phyloP scores from a whole-genome alignment of 768 basidiomycete species.

The Roridomyces roridus region DNA sequence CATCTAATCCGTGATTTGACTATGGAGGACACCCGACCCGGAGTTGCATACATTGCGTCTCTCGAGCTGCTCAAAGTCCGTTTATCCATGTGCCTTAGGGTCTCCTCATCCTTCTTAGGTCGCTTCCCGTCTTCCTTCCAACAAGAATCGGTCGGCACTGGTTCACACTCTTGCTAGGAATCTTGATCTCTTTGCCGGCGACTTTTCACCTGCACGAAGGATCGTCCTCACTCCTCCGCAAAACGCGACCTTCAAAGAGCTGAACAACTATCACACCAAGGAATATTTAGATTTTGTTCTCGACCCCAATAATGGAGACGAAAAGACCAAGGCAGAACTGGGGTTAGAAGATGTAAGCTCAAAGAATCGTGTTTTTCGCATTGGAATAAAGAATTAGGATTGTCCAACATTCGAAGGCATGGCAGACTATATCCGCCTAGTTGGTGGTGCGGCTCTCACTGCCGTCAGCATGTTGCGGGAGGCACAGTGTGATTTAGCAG shows the following conservation, averaged over 20 bases:
- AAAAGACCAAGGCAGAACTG: conserved; percentile 43
- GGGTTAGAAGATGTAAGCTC: conserved; percentile 64
- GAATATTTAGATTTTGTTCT: conserved; percentile 72
- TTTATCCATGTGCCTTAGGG: neutral
- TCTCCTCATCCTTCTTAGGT: conserved; percentile 32
- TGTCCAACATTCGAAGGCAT: conserved; percentile 81
- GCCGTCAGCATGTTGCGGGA: conserved; percentile 68
- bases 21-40: neutral
- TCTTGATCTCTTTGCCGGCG: conserved; percentile 51
- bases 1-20: no score
- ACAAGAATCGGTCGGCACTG: conserved; percentile 65
- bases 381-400: conserved; percentile 55
- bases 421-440: conserved; percentile 66
- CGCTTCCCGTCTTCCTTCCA: conserved; percentile 70
- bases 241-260: conserved; percentile 60
- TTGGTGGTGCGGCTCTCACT: conserved; percentile 82
- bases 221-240: conserved; percentile 58
- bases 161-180: conserved; percentile 69
- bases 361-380: neutral
- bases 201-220: conserved; percentile 30
- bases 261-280: conserved; percentile 72
- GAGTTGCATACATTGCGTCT: conserved; percentile 20
- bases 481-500: conserved; percentile 60
- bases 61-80: conserved; percentile 17
- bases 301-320: conserved; percentile 35